Evolutionary conservation across 75 land plant species (phyloP), one percentile per base, ranked within the genome.

Genomic region (Selaginella moellendorffii): DNA sequence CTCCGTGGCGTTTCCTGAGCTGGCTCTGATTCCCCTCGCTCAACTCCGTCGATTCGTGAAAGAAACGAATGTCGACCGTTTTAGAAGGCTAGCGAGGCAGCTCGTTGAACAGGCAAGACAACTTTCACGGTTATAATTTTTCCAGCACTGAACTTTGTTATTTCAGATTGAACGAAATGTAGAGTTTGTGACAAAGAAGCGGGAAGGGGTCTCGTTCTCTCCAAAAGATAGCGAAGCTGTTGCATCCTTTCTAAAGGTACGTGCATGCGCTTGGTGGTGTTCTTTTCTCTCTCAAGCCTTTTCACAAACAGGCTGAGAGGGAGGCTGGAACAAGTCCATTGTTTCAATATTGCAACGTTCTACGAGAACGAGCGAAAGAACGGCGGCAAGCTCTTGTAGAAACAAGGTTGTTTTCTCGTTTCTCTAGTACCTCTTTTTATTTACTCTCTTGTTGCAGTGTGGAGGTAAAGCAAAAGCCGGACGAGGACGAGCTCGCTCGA

Each of bases 1-100:
- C 63, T 77, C 86, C 59, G 77, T 95, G 65, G 83, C 91, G n/a
- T 95, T 95, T 66, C 85, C 86, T 29, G 96, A 95, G 78, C 69
- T 90, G 30, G 85, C 91, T 24, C 79, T 86, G 72, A 73, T 95
- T 63, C 91, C 97, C 23, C 65, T 77, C 60, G 79, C 74, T 23
- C 71, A 82, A 24, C 59, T 95, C 60, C 80, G 96, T 5, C 78
- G 67, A 30, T 84, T 93, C 68, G 74, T 81, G 63, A 95, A 95
- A 71, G 52, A 76, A 18, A 82, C 85, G 19, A 95, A 81, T 61
- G 80, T 82, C 66, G 97, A 90, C 29, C 79, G 91, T 62, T 95
- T 95, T 65, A 76, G 91, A 1, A 73, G 76, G 17, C 87, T 82
- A 77, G 78, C 79, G 54, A 89, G 73, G 73, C 78, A 80, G 30